These are phyloP conservation scores for Gentiana straminea DNA, from an alignment of 257 asterid genomes.

Conservation along the genomic window DNA sequence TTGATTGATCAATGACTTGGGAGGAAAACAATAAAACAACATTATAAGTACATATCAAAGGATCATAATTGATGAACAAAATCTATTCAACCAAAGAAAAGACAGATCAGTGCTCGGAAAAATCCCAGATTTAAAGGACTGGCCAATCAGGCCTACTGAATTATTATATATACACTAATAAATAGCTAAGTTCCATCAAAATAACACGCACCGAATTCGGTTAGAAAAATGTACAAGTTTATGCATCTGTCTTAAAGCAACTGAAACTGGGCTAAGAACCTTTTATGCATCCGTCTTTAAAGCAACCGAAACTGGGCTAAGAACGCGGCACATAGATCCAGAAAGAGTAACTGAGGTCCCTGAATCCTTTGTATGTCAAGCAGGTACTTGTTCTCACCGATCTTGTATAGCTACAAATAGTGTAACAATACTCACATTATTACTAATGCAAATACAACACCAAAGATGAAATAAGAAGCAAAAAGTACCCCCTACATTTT, in stretches of 20 bases:
- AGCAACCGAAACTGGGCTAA: constrained; percentile 85
- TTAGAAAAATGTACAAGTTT: constrained; percentile 17
- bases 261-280: constrained; percentile 65
- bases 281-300: neutral
- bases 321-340: constrained; percentile 85
- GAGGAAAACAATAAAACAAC: too few species aligned
- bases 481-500: too few species aligned
- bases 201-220: constrained; percentile 7
- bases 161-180: constrained; percentile 26
- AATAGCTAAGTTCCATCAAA: neutral
- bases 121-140: too few species aligned
- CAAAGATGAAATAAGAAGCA: neutral
- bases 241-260: constrained; percentile 61
- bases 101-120: too few species aligned
- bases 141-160: too few species aligned
- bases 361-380: constrained; percentile 84
- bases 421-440: neutral
- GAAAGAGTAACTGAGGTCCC: constrained; percentile 78
- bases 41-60: too few species aligned
- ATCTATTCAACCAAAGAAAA: too few species aligned
- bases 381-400: constrained; percentile 74
- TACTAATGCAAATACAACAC: too few species aligned
- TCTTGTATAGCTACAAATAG: constrained; percentile 75
- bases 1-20: too few species aligned
- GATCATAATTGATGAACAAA: too few species aligned